These are phyloP conservation scores for Lipomyces oligophaga DNA, from an alignment of 805 yeast genomes.

Conservation along the genomic window DNA sequence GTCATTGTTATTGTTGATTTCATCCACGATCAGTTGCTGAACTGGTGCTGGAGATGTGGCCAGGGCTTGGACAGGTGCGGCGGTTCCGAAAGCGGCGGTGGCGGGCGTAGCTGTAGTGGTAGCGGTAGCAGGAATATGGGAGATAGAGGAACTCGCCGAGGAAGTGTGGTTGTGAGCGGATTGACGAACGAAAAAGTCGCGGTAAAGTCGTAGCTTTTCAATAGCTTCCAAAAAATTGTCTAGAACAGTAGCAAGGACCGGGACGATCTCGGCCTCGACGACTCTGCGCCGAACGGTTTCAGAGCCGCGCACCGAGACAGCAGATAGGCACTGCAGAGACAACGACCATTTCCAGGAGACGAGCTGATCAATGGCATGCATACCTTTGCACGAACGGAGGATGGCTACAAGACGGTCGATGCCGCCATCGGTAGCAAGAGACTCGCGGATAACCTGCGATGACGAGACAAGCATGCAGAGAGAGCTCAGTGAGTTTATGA, in stretches of 20 bases:
- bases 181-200: slow-evolving; percentile 9
- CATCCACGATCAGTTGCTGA: too few species aligned
- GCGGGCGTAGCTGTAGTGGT: neutral
- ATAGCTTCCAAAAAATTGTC: slow-evolving; percentile 65
- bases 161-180: neutral
- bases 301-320: slow-evolving; percentile 89
- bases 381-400: slow-evolving; percentile 66
- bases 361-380: slow-evolving; percentile 43
- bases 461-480: slow-evolving; percentile 82
- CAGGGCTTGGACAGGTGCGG: too few species aligned
- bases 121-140: neutral
- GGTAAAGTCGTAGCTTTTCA: slow-evolving; percentile 27
- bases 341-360: slow-evolving; percentile 98
- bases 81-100: too few species aligned
- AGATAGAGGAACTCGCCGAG: too few species aligned
- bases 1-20: neutral
- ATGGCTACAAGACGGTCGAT: slow-evolving; percentile 82
- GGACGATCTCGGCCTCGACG: slow-evolving; percentile 87
- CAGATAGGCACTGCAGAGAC: slow-evolving; percentile 86
- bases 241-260: slow-evolving; percentile 83
- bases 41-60: too few species aligned
- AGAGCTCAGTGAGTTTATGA: slow-evolving; percentile 87
- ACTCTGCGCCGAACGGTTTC: slow-evolving; percentile 79
- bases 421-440: slow-evolving; percentile 86
- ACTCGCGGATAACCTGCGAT: slow-evolving; percentile 84